Percentiles rank a stretch among this genome's conserved stretches.
Evolutionary conservation across 2,329 filamentous ascomycete species (phyloP).

Genomic region (Calcarisporium arbuscula): DNA sequence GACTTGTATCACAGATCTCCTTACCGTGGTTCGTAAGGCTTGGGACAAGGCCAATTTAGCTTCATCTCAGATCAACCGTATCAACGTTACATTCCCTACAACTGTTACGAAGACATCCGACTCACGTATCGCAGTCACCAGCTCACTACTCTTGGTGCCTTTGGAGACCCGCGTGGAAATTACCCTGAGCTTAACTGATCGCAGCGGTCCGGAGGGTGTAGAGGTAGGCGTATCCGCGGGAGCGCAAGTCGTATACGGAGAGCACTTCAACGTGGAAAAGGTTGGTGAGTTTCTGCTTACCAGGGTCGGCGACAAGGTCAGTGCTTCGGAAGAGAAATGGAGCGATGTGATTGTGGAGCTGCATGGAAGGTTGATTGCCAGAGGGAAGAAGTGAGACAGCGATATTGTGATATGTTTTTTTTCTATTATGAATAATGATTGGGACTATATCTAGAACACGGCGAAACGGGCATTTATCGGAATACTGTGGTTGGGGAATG

Average conservation of each 20-base stretch:
- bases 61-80: constrained; percentile 51
- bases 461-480: too few relatives aligned
- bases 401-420: too few relatives aligned
- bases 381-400: constrained; percentile 51
- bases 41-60: constrained; percentile 62
- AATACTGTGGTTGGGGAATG: too few relatives aligned
- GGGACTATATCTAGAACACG: too few relatives aligned
- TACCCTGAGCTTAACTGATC: constrained; percentile 46
- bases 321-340: constrained; percentile 39
- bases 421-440: too few relatives aligned
- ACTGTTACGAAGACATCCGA: constrained; percentile 58
- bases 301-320: constrained; percentile 38
- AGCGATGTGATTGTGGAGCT: constrained; percentile 50
- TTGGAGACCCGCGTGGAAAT: constrained; percentile 65
- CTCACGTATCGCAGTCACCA: constrained; percentile 54
- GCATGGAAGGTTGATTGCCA: constrained; percentile 46
- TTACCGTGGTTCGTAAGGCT: constrained; percentile 51
- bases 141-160: constrained; percentile 55
- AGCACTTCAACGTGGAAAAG: constrained; percentile 68
- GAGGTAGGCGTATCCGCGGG: constrained; percentile 47
- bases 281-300: constrained; percentile 64
- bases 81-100: constrained; percentile 61
- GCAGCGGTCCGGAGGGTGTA: constrained; percentile 40
- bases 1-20: constrained; percentile 50
- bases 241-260: constrained; percentile 67